Percentiles rank a stretch among this genome's conserved stretches.
Evolutionary conservation across 1,284 basidiomycete genomes (phyloP).

Genomic region (Ceratobasidium sp.): DNA sequence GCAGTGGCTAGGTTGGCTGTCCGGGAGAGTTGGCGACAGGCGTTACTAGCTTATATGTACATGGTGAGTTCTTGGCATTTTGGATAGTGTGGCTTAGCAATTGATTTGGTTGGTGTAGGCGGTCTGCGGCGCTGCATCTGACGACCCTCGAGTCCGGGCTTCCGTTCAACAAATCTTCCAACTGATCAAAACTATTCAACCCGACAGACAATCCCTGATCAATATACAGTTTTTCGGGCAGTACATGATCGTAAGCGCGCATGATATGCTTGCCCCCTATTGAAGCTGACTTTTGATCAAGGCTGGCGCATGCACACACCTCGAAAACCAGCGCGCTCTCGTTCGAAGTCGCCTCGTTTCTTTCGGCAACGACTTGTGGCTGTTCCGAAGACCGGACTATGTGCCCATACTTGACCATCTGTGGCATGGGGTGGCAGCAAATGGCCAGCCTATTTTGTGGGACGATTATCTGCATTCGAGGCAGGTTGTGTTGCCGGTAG

Average conservation of each 20-base stretch:
- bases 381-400: background rate
- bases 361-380: constrained; percentile 1
- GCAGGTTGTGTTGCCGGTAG: background rate
- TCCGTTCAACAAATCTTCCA: constrained; percentile 8
- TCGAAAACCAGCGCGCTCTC: constrained; percentile 1
- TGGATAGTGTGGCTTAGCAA: no score
- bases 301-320: constrained; percentile 9
- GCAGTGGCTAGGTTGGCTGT: constrained; percentile 11
- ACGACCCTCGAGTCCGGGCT: constrained; percentile 5
- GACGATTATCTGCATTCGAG: constrained; percentile 11
- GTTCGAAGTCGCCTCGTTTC: background rate
- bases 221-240: constrained; percentile 6
- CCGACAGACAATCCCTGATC: background rate
- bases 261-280: background rate
- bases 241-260: constrained; percentile 6
- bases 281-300: background rate
- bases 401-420: constrained; percentile 23
- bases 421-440: constrained; percentile 10
- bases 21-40: constrained; percentile 14
- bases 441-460: constrained; percentile 1
- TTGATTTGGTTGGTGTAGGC: background rate
- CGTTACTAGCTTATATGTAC: constrained; percentile 8
- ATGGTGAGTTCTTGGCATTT: background rate
- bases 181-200: background rate
- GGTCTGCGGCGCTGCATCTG: background rate